Conservation (phyloP, 495 filamentous ascomycete species). For the Trichocladium uniseriatum region DNA sequence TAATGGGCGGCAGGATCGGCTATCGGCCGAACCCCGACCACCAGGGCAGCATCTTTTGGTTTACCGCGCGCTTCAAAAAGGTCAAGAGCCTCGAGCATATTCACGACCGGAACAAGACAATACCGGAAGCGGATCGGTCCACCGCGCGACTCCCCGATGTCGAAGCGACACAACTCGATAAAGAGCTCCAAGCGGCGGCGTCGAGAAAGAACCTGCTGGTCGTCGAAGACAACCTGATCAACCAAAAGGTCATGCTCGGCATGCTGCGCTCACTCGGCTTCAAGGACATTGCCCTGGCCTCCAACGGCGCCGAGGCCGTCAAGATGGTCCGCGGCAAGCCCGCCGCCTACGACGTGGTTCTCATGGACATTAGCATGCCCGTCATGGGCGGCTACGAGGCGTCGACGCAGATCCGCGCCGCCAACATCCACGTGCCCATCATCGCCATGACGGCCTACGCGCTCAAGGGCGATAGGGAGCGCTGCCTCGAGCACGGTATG, state of each 20-base stretch:
- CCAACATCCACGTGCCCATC: slow-evolving; percentile 43
- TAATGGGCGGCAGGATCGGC: slow-evolving; percentile 63
- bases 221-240: slow-evolving; percentile 54
- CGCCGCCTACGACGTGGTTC: slow-evolving; percentile 43
- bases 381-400: slow-evolving; percentile 37
- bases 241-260: slow-evolving; percentile 54
- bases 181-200: slow-evolving; percentile 16
- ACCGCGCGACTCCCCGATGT: slow-evolving; percentile 6
- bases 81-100: slow-evolving; percentile 27
- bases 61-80: slow-evolving; percentile 44
- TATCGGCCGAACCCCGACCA: slow-evolving; percentile 45
- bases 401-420: slow-evolving; percentile 28
- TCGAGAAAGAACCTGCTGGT: slow-evolving; percentile 42
- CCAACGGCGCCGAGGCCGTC: slow-evolving; percentile 50
- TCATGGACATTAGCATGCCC: slow-evolving; percentile 50
- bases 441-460: slow-evolving; percentile 58
- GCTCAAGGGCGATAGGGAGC: slow-evolving; percentile 50
- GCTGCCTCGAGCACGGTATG: slow-evolving; percentile 52
- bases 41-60: slow-evolving; percentile 52
- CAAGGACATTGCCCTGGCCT: slow-evolving; percentile 42
- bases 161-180: slow-evolving; percentile 13
- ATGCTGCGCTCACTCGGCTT: slow-evolving; percentile 48
- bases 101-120: slow-evolving; percentile 18
- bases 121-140: neutral
- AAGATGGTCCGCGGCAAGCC: slow-evolving; percentile 42